Evolutionary conservation across 2,329 filamentous ascomycete species (phyloP), one percentile per base, ranked within the genome.

Genomic region (Penicillium sp.): DNA sequence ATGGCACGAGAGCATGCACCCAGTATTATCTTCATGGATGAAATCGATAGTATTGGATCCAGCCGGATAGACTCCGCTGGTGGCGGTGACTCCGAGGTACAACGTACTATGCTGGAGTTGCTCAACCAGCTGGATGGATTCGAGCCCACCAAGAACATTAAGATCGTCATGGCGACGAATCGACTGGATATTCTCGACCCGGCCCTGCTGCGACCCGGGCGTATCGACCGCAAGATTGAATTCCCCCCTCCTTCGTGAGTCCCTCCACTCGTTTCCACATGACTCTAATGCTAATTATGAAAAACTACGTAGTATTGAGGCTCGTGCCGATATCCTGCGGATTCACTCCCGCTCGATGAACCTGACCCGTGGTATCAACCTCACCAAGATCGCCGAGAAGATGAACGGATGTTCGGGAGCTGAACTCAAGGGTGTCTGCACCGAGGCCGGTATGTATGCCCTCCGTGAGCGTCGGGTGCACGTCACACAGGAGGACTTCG

Each of bases 11-110:
- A 99, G 74, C 94, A 99, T 68, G 94, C 94, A 1, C 94, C 94
- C 21, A 96, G 91, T 64, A 99, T 99, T 78, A 99, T 99, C 77
- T 99, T 99, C 82, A 99, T 99, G 94, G 94, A 99, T 75, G 94
- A 99, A 77, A 97, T 99, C 76, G 94, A 99, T 81, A 96, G 91
- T 65, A 99, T 99, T 76, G 94, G 94, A 61, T 97, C 92, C 32
- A 96, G 92, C 57, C 90, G 94, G 77, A 93, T 99, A 50, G 94
- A 99, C 73, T 93, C 93, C 24, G 95, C 90, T 55, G 95, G 91
- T 18, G 92, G 92, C 49, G 94, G 94, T 70, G 94, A 99, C 72
- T 97, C 92, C 1, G 94, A 99, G 77, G 94, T 99, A 49, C 94
- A 99, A 79, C 88, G 94, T 69, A 99, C 94, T 45, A 99, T 99